These are phyloP conservation scores for Hura crepitans DNA, from an alignment of 441 rosid species.

Conservation along the genomic window DNA sequence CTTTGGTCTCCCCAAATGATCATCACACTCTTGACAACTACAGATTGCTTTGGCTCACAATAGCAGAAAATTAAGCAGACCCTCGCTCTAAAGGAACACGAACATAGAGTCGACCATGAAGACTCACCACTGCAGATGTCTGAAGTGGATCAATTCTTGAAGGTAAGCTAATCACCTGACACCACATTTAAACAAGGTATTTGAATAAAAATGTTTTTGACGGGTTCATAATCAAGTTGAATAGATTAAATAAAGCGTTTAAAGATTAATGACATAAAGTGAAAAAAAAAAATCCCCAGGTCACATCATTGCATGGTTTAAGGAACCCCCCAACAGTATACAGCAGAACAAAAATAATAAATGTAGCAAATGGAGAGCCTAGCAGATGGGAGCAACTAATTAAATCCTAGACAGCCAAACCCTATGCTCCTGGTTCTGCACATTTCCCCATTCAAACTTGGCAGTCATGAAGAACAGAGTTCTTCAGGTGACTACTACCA, in stretches of 20 bases:
- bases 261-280: background rate
- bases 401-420: too few species aligned
- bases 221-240: background rate
- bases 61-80: slow-evolving; percentile 28
- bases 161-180: slow-evolving; percentile 66
- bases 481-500: background rate
- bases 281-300: background rate
- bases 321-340: too few species aligned
- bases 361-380: too few species aligned
- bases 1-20: slow-evolving; percentile 3
- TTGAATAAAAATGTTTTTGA: background rate
- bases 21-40: background rate
- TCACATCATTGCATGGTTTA: too few species aligned
- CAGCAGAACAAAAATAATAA: too few species aligned
- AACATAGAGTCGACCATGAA: slow-evolving; percentile 71
- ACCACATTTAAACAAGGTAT: slow-evolving; percentile 18
- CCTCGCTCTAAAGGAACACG: slow-evolving; percentile 64
- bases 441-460: background rate
- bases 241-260: background rate
- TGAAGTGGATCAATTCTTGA: slow-evolving; percentile 71
- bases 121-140: slow-evolving; percentile 69
- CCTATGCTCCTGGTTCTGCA: too few species aligned
- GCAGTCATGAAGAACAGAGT: background rate
- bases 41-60: background rate
- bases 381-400: too few species aligned